Percentiles rank a stretch among this genome's conserved stretches.
phyloP scores from a whole-genome alignment of 306 rosid genomes.

The Acacia crassicarpa region DNA sequence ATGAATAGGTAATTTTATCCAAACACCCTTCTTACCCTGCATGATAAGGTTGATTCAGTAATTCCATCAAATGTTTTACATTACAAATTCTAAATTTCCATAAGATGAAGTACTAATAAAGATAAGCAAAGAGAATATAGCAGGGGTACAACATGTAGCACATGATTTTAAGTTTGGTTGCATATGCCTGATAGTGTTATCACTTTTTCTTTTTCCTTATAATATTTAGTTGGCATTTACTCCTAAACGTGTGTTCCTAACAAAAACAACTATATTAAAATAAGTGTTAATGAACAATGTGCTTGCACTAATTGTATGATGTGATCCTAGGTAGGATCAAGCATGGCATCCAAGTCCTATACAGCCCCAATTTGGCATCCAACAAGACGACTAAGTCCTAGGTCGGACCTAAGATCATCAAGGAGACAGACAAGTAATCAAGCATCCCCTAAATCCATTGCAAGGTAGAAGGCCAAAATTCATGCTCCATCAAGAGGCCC shows the following conservation, averaged over 20 bases:
- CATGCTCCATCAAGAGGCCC: too few species aligned
- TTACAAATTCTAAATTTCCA: conserved; percentile 7
- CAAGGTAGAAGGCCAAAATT: background rate
- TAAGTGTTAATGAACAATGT: background rate
- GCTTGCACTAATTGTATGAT: background rate
- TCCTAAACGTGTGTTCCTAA: background rate
- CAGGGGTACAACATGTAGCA: background rate
- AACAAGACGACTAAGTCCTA: background rate
- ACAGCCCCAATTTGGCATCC: background rate
- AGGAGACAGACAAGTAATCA: background rate
- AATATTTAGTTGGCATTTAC: background rate
- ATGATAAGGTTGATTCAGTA: conserved; percentile 34
- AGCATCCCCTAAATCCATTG: background rate
- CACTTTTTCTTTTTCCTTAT: background rate
- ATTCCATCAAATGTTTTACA: conserved; percentile 19
- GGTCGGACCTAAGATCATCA: background rate
- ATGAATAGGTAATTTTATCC: conserved; percentile 78
- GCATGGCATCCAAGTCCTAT: background rate
- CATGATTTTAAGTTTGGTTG: background rate
- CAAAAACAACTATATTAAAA: background rate
- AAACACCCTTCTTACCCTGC: conserved; percentile 79
- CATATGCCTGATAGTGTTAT: conserved; percentile 11
- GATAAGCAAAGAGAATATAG: conserved; percentile 1
- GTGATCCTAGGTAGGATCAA: background rate
- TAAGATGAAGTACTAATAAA: background rate